phyloP scores from a whole-genome alignment of 1,139 yeast species.

The Hemisphaericaspora subhashii region DNA sequence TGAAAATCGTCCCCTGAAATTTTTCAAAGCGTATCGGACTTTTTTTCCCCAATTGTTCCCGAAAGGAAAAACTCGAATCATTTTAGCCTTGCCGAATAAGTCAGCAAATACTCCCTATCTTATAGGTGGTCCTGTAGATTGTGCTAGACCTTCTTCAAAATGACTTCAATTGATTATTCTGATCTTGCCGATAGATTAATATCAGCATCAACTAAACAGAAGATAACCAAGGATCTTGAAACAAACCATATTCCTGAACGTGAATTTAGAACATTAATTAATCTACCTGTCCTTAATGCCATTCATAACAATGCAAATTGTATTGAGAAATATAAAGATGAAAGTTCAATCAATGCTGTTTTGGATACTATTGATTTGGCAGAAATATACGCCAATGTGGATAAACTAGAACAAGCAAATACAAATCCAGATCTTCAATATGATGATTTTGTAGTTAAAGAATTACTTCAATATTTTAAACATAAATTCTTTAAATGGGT shows the following conservation, averaged over 20 bases:
- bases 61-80: no score
- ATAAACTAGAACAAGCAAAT: conserved; percentile 23
- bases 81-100: no score
- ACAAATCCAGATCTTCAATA: conserved; percentile 33
- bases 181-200: conserved; percentile 9
- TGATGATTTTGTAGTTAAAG: conserved; percentile 71
- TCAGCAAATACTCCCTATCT: no score
- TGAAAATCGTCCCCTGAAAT: no score
- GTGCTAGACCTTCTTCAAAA: background rate
- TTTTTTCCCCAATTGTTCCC: no score
- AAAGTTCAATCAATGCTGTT: conserved; percentile 10
- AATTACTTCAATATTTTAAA: conserved; percentile 74
- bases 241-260: background rate
- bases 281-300: conserved; percentile 9
- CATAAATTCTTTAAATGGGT: conserved; percentile 83
- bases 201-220: conserved; percentile 5
- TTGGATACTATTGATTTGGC: conserved; percentile 33
- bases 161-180: conserved; percentile 9
- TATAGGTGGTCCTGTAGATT: no score
- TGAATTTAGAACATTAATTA: background rate
- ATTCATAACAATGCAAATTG: conserved; percentile 8
- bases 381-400: conserved; percentile 38
- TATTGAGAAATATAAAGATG: conserved; percentile 9
- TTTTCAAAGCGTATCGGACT: no score
- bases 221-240: conserved; percentile 5